phyloP scores from a whole-genome alignment of 2,329 filamentous ascomycete genomes.

The Pseudofabraea citricarpa region DNA sequence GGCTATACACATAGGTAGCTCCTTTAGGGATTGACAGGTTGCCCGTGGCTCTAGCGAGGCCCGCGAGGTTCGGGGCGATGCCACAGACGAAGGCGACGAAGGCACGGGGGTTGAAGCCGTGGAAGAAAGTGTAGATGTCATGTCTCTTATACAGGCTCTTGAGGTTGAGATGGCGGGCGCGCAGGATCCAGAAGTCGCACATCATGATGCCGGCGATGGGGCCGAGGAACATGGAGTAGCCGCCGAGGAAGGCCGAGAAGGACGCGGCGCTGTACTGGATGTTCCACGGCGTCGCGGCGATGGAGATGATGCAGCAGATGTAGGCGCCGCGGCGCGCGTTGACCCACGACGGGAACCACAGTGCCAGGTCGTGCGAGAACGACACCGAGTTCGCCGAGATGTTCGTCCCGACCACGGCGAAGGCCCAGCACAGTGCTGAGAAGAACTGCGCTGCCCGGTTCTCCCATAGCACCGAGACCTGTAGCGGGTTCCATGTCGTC shows the following conservation, averaged over 20 bases:
- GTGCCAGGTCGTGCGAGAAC: slow-evolving; percentile 33
- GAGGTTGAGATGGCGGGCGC: slow-evolving; percentile 26
- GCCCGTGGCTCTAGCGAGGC: slow-evolving; percentile 16
- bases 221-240: slow-evolving; percentile 30
- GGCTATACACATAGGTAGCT: slow-evolving; percentile 18
- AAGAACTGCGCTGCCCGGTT: slow-evolving; percentile 27
- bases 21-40: slow-evolving; percentile 13
- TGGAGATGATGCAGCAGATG: slow-evolving; percentile 35
- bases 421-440: slow-evolving; percentile 21
- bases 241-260: slow-evolving; percentile 26
- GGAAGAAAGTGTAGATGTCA: slow-evolving; percentile 18
- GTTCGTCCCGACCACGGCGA: slow-evolving; percentile 29
- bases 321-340: slow-evolving; percentile 42
- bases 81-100: slow-evolving; percentile 14
- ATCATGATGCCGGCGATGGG: slow-evolving; percentile 34
- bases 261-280: slow-evolving; percentile 30
- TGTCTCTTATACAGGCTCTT: slow-evolving; percentile 25
- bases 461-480: slow-evolving; percentile 18
- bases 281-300: slow-evolving; percentile 42
- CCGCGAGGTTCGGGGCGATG: slow-evolving; percentile 16
- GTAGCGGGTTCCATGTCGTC: slow-evolving; percentile 23
- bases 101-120: slow-evolving; percentile 16
- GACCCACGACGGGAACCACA: slow-evolving; percentile 43
- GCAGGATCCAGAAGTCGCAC: slow-evolving; percentile 27
- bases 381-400: slow-evolving; percentile 34